Conservation (phyloP, 371 early-diverging fungal genomes). For the Rhizopus microsporus region DNA sequence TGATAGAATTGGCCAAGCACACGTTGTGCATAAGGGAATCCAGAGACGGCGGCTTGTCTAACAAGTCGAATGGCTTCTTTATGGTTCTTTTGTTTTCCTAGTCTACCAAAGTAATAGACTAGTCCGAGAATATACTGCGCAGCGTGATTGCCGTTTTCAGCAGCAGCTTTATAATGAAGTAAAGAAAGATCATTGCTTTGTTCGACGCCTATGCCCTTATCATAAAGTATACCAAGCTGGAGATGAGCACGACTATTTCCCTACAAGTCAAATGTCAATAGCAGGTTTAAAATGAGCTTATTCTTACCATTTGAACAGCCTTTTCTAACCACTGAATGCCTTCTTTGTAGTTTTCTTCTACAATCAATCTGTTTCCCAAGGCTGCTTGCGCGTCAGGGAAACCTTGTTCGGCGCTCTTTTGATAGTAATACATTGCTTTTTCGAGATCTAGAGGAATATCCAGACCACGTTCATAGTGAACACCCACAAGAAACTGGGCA, state of each 20-base stretch:
- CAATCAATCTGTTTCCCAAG: constrained; percentile 39
- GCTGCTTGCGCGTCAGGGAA: constrained; percentile 52
- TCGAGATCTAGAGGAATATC: constrained; percentile 28
- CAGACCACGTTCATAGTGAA: constrained; percentile 49
- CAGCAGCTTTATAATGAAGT: constrained; percentile 42
- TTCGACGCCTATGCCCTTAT: constrained; percentile 39
- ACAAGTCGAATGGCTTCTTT: constrained; percentile 41
- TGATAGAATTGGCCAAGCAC: constrained; percentile 49
- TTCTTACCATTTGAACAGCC: constrained; percentile 38
- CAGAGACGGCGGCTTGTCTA: constrained; percentile 36
- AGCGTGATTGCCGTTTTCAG: constrained; percentile 30
- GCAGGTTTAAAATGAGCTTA: background rate
- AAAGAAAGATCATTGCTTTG: constrained; percentile 33
- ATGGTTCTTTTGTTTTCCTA: constrained; percentile 33
- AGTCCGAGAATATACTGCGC: constrained; percentile 49
- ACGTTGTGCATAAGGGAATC: constrained; percentile 46
- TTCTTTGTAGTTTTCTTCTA: constrained; percentile 26
- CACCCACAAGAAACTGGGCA: constrained; percentile 48
- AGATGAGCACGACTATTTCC: constrained; percentile 43
- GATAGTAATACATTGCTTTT: constrained; percentile 34
- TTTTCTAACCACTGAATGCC: constrained; percentile 47
- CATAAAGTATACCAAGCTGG: constrained; percentile 45
- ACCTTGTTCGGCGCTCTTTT: constrained; percentile 41
- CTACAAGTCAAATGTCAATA: constrained; percentile 10
- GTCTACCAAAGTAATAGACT: constrained; percentile 37